These are phyloP conservation scores for Plasmodium cynomolgi DNA, from an alignment of 169 alveolate genomes.

Conservation along the genomic window DNA sequence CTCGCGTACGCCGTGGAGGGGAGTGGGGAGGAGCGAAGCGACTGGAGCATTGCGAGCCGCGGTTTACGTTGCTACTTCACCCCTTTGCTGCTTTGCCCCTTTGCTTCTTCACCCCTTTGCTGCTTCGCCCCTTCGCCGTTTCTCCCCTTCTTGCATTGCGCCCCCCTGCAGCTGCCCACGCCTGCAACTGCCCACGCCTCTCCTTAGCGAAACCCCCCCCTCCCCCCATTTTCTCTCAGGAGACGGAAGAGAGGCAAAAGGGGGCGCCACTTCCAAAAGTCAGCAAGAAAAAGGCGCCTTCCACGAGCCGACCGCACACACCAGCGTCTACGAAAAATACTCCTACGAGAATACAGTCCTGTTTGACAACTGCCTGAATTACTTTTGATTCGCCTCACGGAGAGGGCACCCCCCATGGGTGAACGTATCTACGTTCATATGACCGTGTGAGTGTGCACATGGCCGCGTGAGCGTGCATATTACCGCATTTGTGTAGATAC, in stretches of 20 bases:
- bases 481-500: background rate
- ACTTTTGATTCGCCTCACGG: conserved; percentile 3
- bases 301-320: background rate
- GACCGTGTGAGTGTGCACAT: background rate
- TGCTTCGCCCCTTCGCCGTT: too few species aligned
- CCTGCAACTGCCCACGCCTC: background rate
- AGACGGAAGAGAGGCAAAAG: background rate
- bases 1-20: background rate
- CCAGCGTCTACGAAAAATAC: background rate
- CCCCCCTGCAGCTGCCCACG: background rate
- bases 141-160: too few species aligned
- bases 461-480: background rate
- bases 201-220: background rate
- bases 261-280: background rate
- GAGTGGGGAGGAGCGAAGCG: background rate
- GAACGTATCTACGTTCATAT: background rate
- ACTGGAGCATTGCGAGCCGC: background rate
- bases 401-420: background rate
- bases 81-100: background rate
- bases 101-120: too few species aligned
- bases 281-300: background rate
- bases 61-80: background rate
- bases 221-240: background rate
- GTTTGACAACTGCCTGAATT: conserved; percentile 20
- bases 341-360: conserved; percentile 43